These are phyloP conservation scores for Saturnispora zaruensis DNA, from an alignment of 805 yeast species.

Conservation along the genomic window DNA sequence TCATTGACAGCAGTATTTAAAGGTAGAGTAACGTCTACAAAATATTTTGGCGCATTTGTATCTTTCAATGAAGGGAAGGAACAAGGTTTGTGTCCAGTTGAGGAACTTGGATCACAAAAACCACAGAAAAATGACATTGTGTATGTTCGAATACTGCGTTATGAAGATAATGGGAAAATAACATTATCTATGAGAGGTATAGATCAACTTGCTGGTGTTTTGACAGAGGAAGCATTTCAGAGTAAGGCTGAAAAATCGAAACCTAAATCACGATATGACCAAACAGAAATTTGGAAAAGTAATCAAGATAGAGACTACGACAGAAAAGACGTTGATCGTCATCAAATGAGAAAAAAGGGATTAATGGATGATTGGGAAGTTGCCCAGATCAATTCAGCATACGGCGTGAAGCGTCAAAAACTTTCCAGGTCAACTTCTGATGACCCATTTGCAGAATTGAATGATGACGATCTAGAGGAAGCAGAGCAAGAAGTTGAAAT, in stretches of 20 bases:
- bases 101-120: slow-evolving; percentile 44
- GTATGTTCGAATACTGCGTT: slow-evolving; percentile 46
- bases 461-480: slow-evolving; percentile 16
- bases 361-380: slow-evolving; percentile 74
- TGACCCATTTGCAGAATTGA: slow-evolving; percentile 28
- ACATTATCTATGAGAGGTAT: slow-evolving; percentile 62
- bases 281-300: background rate
- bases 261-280: background rate
- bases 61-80: slow-evolving; percentile 31
- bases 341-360: slow-evolving; percentile 10
- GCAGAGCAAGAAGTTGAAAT: slow-evolving; percentile 58
- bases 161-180: slow-evolving; percentile 38
- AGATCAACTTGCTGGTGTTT: slow-evolving; percentile 58
- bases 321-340: background rate
- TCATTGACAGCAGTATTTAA: slow-evolving; percentile 32
- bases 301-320: background rate
- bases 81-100: slow-evolving; percentile 71
- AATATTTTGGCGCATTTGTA: slow-evolving; percentile 74
- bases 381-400: slow-evolving; percentile 50
- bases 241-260: background rate
- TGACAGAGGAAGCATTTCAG: slow-evolving; percentile 7
- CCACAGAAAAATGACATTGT: slow-evolving; percentile 52
- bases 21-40: slow-evolving; percentile 54
- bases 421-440: slow-evolving; percentile 15
- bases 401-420: slow-evolving; percentile 21